Evolutionary conservation across 768 basidiomycete genomes (phyloP).

Genomic region (Boletus subcaerulescens): DNA sequence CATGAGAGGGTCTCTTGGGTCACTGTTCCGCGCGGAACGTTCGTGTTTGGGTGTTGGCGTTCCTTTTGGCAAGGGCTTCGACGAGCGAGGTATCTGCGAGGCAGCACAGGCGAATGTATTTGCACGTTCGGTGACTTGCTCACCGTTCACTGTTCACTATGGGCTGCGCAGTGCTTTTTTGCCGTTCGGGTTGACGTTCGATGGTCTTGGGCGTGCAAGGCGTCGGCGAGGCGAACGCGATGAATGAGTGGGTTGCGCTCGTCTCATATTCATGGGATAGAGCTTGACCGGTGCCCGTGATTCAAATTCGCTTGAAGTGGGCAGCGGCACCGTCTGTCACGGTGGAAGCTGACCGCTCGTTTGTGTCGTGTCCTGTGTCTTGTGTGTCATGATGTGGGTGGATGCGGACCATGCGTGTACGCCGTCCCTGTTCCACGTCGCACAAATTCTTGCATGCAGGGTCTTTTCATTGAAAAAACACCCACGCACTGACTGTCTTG

Average conservation of each 20-base stretch:
- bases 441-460: constrained; percentile 27
- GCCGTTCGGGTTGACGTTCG: too few species aligned
- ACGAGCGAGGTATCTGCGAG: constrained; percentile 19
- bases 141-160: constrained; percentile 5
- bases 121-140: constrained; percentile 12
- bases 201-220: constrained; percentile 4
- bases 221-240: constrained; percentile 18
- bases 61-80: constrained; percentile 7
- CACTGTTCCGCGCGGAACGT: constrained; percentile 6
- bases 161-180: too few species aligned
- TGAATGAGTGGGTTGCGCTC: constrained; percentile 11
- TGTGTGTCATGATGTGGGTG: too few species aligned
- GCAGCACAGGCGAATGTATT: constrained; percentile 7
- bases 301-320: constrained; percentile 1
- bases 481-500: constrained; percentile 42
- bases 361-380: too few species aligned
- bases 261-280: too few species aligned
- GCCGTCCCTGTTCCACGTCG: constrained; percentile 5
- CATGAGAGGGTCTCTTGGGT: constrained; percentile 13
- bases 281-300: not conserved
- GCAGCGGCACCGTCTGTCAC: too few species aligned
- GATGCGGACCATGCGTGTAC: constrained; percentile 8
- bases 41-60: constrained; percentile 5
- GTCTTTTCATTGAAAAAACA: constrained; percentile 40
- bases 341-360: too few species aligned